Base-by-base conservation (phyloP, 768 basidiomycete species). In the Mycena epipterygia region DNA sequence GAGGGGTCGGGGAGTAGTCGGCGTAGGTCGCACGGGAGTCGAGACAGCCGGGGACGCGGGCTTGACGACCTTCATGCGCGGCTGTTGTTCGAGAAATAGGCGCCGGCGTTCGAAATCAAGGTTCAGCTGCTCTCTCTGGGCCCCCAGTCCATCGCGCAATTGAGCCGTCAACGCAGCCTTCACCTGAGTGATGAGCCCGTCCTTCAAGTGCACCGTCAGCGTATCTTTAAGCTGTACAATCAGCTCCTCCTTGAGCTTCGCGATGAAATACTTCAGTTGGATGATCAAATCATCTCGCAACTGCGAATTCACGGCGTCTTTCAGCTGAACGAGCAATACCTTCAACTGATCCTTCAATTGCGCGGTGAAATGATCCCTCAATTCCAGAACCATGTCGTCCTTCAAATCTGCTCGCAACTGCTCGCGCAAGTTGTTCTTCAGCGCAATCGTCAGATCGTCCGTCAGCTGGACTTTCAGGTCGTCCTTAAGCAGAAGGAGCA, bases 181-280 rank as follows among this genome's bases (percentile, higher is more conserved):
- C 1, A 73, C 68, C 61, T 73, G 68, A 27, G 64, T 70, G 32
- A 73, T 67, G n/a, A 73, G 25, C 60, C 72, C 72, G 52, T 73
- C 72, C 60, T 73, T 66, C 49, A 73, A 53, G 46, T 73, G 68
- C 27, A 73, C 72, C 61, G 72, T 73, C 39, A 73, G 55, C 61
- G 72, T 64, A 42, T 70, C 64, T 46, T 73, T 73, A 37, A 73
- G 51, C 65, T 73, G 72, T 2, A 30, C 25, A 27, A 73, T 67
- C 64, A 73, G 53, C 48, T 73, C 72, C 64, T 67, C 72, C 56
- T 73, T 73, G 39, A 73, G 68, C 68, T 73, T 73, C 49, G 68
- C 68, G 41, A 73, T 56, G 62, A 73, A 73, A 49, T 67, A 73
- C 65, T 73, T 73, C 11, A 73, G 61, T 39, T 73, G 72, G 51